These are phyloP conservation scores for Cyclocybe aegerita DNA, from an alignment of 768 basidiomycete species.

Conservation along the genomic window DNA sequence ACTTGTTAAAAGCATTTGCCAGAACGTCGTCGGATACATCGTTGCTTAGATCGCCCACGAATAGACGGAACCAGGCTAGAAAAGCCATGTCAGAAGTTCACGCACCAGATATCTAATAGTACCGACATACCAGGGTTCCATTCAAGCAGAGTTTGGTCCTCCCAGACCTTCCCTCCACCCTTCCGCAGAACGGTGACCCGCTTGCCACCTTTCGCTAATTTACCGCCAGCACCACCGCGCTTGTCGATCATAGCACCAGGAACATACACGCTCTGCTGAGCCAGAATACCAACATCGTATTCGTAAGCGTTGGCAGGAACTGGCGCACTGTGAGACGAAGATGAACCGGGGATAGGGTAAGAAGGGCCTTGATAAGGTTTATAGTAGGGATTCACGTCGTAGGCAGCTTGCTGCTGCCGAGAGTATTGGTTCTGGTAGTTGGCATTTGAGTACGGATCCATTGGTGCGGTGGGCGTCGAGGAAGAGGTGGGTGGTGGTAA, in stretches of 20 bases:
- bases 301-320: conserved; percentile 91
- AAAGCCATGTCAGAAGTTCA: conserved; percentile 8
- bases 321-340: conserved; percentile 70
- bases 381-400: conserved; percentile 79
- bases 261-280: conserved; percentile 90
- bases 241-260: conserved; percentile 91
- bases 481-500: not conserved
- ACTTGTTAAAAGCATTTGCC: conserved; percentile 90
- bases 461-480: conserved; percentile 20
- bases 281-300: conserved; percentile 88
- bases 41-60: conserved; percentile 97
- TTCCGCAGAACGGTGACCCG: conserved; percentile 92
- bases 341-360: conserved; percentile 62
- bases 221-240: conserved; percentile 81
- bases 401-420: conserved; percentile 50
- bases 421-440: conserved; percentile 52
- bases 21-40: conserved; percentile 97
- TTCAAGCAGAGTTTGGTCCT: conserved; percentile 94
- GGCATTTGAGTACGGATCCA: conserved; percentile 44
- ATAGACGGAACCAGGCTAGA: conserved; percentile 93
- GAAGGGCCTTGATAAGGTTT: conserved; percentile 78
- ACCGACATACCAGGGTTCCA: conserved; percentile 93
- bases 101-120: not conserved
- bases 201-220: conserved; percentile 87
- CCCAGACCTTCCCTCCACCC: conserved; percentile 96